Evolutionary conservation across 2,329 filamentous ascomycete species (phyloP), one percentile per base, ranked within the genome.

Genomic region (Ophiostoma triangulosporum): DNA sequence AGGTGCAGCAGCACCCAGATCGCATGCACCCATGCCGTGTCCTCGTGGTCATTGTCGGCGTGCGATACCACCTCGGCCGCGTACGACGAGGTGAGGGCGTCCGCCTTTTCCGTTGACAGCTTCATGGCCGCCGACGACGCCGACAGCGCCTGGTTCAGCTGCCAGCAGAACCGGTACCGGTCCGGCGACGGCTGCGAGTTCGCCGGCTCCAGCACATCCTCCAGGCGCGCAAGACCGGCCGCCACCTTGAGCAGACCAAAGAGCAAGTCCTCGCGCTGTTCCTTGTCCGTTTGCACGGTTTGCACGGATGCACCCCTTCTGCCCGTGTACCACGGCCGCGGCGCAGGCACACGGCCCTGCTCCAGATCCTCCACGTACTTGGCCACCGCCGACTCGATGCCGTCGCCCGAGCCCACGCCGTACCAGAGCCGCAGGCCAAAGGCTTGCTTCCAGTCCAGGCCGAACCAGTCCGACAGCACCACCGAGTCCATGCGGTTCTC

Each of bases 371-470:
- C 73, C 57, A 81, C 73, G 66, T 89, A 98, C 27, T 77, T 76
- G 43, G 74, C 68, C 4, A 98, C 83, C 3, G 90, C 90, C 46
- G 75, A 72, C 50, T 83, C 79, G 43, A 96, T 74, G 33, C 81
- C 76, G 45, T 89, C 84, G 36, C 81, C 74, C 32, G 78, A 72
- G 2, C 78, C 74, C 38, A 82, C 86, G 45, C 83, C 83, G 65
- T 95, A 98, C 86, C 89, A 97, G 1, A 98, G 73, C 43, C 90
- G 82, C 50, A 98, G 75, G 11, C 88, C 91, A 66, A 98, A 95
- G 0, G 90, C 84, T 64, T 95, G 90, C 65, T 88, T 83, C 93
- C 93, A 98, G 65, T 94, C 86, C 33, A 98, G 74, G 4, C 81
- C 81, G 64, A 96, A 98, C 48, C 83, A 83, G 61, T 86, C 78